These are phyloP conservation scores for Cornus kousa DNA, from an alignment of 148 eudicot species.

Conservation along the genomic window DNA sequence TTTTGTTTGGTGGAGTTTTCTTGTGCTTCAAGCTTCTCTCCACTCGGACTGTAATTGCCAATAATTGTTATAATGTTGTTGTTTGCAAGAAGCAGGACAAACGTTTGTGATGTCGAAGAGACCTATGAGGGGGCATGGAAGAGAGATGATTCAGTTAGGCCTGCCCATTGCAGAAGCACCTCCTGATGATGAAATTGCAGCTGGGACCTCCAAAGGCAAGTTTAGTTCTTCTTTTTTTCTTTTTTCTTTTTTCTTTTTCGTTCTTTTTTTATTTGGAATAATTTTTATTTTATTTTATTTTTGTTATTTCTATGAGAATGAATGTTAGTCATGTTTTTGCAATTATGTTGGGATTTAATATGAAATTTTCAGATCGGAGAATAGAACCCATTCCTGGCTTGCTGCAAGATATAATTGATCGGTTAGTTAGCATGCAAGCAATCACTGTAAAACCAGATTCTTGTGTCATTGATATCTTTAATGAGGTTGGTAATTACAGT, in stretches of 20 bases:
- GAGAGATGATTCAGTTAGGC: constrained; percentile 69
- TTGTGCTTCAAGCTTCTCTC: neutral
- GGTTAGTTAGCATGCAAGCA: constrained; percentile 38
- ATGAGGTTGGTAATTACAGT: constrained; percentile 42
- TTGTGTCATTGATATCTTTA: constrained; percentile 53
- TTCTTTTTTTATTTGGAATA: neutral
- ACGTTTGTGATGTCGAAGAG: constrained; percentile 48
- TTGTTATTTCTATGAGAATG: too few species aligned
- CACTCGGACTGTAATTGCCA: neutral
- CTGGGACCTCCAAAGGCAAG: constrained; percentile 38
- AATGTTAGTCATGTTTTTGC: neutral
- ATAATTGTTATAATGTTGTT: constrained; percentile 9
- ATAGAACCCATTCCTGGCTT: constrained; percentile 53
- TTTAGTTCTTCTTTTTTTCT: neutral
- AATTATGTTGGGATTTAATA: constrained; percentile 11
- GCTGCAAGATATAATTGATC: constrained; percentile 48
- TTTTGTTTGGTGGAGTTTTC: neutral
- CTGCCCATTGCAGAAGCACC: constrained; percentile 42
- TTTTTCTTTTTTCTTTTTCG: neutral
- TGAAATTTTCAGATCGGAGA: constrained; percentile 40
- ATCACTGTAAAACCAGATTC: constrained; percentile 50
- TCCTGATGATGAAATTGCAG: constrained; percentile 34
- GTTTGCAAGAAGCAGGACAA: constrained; percentile 37
- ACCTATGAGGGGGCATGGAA: constrained; percentile 61
- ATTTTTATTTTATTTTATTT: too few species aligned